Conservation (phyloP, 169 alveolate species). For the Cyclospora cayetanensis region DNA sequence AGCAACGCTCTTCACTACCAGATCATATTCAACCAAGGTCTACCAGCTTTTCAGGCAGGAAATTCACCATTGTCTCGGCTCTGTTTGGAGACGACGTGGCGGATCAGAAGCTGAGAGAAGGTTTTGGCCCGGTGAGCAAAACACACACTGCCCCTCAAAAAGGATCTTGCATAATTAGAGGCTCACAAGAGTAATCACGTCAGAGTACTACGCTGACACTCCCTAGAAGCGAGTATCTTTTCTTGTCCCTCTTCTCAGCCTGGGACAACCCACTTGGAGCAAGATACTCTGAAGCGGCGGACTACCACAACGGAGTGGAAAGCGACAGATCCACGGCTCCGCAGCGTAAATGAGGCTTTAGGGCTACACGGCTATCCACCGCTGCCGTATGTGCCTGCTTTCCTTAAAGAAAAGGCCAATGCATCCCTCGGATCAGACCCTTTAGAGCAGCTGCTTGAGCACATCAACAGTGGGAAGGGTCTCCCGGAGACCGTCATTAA, state of each 20-base stretch:
- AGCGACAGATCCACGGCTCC: slow-evolving; percentile 11
- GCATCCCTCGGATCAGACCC: background rate
- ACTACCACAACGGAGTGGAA: background rate
- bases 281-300: background rate
- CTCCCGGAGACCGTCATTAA: slow-evolving; percentile 51
- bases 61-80: slow-evolving; percentile 44
- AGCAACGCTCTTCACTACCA: background rate
- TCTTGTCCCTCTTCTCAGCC: background rate
- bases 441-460: slow-evolving; percentile 39
- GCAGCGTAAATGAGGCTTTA: slow-evolving; percentile 41
- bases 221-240: background rate
- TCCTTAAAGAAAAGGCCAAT: background rate
- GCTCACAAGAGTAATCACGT: no score
- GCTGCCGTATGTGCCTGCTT: slow-evolving; percentile 43
- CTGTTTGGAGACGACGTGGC: slow-evolving; percentile 48
- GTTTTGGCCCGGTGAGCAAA: slow-evolving; percentile 47
- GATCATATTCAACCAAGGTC: background rate
- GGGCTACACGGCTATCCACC: slow-evolving; percentile 68
- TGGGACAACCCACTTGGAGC: slow-evolving; percentile 45
- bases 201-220: no score
- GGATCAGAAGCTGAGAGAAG: slow-evolving; percentile 31
- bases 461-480: slow-evolving; percentile 38
- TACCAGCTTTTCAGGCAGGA: slow-evolving; percentile 29
- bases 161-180: background rate
- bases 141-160: background rate